Base-by-base conservation (phyloP, 1,284 basidiomycete genomes). In the Austroboletus niveus region DNA sequence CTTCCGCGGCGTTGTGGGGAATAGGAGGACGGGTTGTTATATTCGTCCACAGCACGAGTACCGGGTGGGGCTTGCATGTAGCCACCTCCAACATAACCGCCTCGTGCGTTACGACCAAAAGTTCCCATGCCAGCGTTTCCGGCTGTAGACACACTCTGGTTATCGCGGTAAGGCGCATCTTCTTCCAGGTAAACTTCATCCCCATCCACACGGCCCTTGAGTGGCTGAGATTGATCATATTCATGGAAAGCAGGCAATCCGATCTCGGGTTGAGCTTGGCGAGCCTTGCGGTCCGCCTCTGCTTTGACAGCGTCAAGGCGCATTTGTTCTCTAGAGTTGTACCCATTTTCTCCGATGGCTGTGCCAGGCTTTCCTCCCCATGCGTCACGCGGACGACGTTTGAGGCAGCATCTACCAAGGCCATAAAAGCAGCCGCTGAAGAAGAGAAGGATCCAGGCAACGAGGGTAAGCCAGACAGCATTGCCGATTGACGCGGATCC, bases 401-500 rank as follows among this genome's bases (percentile, higher is more conserved):
- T 76, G 30, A 91, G 79, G 64, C 91, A 94, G 62, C 91, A 94
- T 53, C 87, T 77, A 24, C 92, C 92, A 42, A 92, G 61, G 6
- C 84, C 79, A 63, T 84, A 94, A 73, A 92, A 89, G 68, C 91
- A 94, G 17, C 92, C 91, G 43, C 86, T 85, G 67, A 94, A 84
- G 73, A 91, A 90, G 44, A 92, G 74, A 22, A 91, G 74, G 1
- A 93, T 39, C 87, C 89, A 94, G 0, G 92, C 87, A 0, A 82
- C 87, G 34, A 95, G 79, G 1, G 90, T 93, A 46, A 95, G 73
- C 92, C 92, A 95, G 22, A 94, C 80, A 8, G 84, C 88, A 51
- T 77, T 85, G 11, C 92, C 92, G 8, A 94, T 85, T 14, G 75
- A 71, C 0, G 92, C 92, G 0, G 75, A 78, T 2, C 89, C 92